Evolutionary conservation across 352 stramenopile genomes (phyloP).

Genomic region (Nothophytophthora sp.): DNA sequence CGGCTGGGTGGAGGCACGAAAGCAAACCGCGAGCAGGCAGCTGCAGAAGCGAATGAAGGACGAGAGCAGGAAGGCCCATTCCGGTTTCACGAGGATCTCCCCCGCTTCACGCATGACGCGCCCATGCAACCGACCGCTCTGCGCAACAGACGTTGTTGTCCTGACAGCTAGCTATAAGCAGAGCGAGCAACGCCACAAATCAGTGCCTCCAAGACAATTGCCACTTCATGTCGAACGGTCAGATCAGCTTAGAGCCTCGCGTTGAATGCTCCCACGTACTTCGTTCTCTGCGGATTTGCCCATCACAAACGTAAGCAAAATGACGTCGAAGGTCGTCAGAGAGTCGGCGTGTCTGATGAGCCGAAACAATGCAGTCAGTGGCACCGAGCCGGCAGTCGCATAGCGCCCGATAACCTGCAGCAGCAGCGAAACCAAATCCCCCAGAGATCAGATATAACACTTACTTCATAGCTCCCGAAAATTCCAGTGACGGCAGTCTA

Average conservation of each 20-base stretch:
- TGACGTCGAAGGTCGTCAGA: constrained; percentile 59
- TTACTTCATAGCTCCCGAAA: too few relatives aligned
- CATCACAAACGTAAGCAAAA: constrained; percentile 65
- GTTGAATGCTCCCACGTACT: constrained; percentile 19
- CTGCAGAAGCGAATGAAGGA: constrained; percentile 60
- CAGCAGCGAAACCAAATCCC: neutral
- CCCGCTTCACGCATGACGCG: constrained; percentile 31
- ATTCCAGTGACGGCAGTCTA: neutral
- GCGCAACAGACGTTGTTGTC: constrained; percentile 37
- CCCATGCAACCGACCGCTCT: constrained; percentile 36
- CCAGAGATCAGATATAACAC: neutral
- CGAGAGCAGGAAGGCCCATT: constrained; percentile 46
- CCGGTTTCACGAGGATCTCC: constrained; percentile 33
- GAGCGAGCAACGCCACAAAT: neutral
- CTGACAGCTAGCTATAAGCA: constrained; percentile 39
- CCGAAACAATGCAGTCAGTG: constrained; percentile 46
- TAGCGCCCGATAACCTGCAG: constrained; percentile 58
- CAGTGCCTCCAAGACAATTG: neutral
- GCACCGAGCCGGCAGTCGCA: constrained; percentile 48
- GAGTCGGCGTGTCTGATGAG: constrained; percentile 44
- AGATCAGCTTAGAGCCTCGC: neutral
- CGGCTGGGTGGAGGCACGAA: constrained; percentile 32
- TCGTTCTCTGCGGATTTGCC: constrained; percentile 66
- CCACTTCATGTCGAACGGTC: neutral
- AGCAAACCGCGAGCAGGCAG: constrained; percentile 49